These are phyloP conservation scores for Chrysochromulina parva DNA, from an alignment of 78 protist genomes.

Conservation along the genomic window DNA sequence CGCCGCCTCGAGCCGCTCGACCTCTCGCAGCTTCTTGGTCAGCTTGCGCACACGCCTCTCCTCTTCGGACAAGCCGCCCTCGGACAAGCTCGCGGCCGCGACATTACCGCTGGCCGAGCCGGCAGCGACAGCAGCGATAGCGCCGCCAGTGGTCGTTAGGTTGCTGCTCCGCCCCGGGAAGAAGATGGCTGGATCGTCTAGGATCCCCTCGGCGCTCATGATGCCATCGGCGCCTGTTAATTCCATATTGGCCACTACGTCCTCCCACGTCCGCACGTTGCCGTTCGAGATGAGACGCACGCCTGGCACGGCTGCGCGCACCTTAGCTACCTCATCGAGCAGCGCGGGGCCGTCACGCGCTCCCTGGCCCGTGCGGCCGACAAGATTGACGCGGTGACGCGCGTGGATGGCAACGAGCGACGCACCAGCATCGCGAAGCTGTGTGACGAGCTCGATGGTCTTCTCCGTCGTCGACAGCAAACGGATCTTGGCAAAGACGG, in stretches of 20 bases:
- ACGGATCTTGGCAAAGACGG: not conserved
- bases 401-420: not conserved
- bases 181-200: not conserved
- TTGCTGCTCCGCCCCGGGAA: no score
- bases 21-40: no score
- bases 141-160: no score
- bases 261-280: not conserved
- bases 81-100: not conserved
- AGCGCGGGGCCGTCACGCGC: not conserved
- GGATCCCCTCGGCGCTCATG: not conserved
- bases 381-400: not conserved
- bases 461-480: not conserved
- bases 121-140: no score
- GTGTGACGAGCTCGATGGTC: not conserved
- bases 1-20: no score
- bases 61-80: no score
- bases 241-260: not conserved
- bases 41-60: no score
- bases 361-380: not conserved
- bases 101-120: no score
- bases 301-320: not conserved
- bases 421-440: not conserved
- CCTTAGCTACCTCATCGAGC: not conserved
- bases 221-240: not conserved
- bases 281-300: not conserved